Evolutionary conservation across 139 green algal species (phyloP), one percentile per base, ranked within the genome.

Genomic region (Axilococcus clingmanii): DNA sequence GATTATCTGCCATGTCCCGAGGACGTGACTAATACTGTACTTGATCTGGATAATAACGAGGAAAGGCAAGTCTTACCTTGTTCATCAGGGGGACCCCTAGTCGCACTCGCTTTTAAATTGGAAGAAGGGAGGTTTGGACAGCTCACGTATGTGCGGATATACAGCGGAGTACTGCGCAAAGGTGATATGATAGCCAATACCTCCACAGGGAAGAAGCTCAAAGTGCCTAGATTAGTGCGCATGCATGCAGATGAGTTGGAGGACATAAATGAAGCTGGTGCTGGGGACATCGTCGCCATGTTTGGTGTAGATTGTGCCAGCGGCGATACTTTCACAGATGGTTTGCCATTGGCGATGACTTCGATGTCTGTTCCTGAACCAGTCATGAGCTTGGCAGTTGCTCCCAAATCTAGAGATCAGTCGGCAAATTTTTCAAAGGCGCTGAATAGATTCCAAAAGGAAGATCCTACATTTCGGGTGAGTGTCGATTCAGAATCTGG

Each of bases 401-500:
- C 71, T 2, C 89, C 89, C 32, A 83, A 84, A 53, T 56, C 64
- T 24, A 52, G 78, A 14, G 82, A 91, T 65, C 60, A 76, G 42
- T 62, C 72, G 36, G 54, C 65, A 9, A 76, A 75, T 42, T 87
- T 94, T 61, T 78, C 69, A 46, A 78, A 79, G 45, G 83, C 83
- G 1, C 74, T 93, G 19, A 69, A 71, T 48, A 52, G 69, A 25
- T 99, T 99, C 66, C 79, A 88, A 56, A 81, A 80, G 33, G 93
- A 99, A 71, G 93, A 99, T 71, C 93, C 93, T 29, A 99, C 93
- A n/a, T 98, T 99, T 74, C 73, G 71, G 63, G 87, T 94, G 16
- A 47, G 50, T 34, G 48, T 61, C 31, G 84, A 93, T 65, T 35
- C 34, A 11, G 82, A 88, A 64, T 82, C 66, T 16, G 78, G 85